These are phyloP conservation scores for Nemania serpens DNA, from an alignment of 2,329 filamentous ascomycete genomes.

Conservation along the genomic window DNA sequence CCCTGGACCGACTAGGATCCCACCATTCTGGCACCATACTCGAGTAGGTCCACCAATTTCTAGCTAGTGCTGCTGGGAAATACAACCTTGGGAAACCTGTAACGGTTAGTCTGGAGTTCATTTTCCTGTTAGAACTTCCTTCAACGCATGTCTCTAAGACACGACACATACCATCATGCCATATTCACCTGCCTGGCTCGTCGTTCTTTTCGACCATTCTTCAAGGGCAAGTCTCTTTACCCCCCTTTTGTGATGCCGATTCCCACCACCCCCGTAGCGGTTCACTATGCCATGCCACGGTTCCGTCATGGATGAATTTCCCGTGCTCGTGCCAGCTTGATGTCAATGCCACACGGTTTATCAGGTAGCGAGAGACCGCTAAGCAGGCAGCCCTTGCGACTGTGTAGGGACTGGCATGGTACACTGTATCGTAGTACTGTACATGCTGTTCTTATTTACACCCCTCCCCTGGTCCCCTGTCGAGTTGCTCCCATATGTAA, in stretches of 20 bases:
- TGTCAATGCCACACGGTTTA: slow-evolving; percentile 36
- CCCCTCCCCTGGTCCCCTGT: slow-evolving; percentile 38
- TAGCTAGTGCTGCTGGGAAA: slow-evolving; percentile 21
- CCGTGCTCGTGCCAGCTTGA: slow-evolving; percentile 39
- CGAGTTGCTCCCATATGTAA: slow-evolving; percentile 43
- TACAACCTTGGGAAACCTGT: slow-evolving; percentile 12
- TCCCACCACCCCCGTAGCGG: slow-evolving; percentile 17
- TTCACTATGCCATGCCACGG: slow-evolving; percentile 22
- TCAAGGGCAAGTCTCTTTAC: slow-evolving; percentile 15
- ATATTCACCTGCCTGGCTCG: slow-evolving; percentile 25
- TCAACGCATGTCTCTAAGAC: slow-evolving; percentile 24
- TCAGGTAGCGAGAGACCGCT: slow-evolving; percentile 37
- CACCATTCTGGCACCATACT: slow-evolving; percentile 40
- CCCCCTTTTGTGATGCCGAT: slow-evolving; percentile 23
- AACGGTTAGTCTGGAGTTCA: slow-evolving; percentile 22
- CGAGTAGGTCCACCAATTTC: slow-evolving; percentile 29
- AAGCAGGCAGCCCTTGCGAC: slow-evolving; percentile 41
- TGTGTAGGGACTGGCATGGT: slow-evolving; percentile 37
- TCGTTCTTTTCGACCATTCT: slow-evolving; percentile 24
- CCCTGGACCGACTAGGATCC: slow-evolving; percentile 36
- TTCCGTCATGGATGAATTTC: slow-evolving; percentile 32
- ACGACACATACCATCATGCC: slow-evolving; percentile 25
- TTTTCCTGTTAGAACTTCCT: slow-evolving; percentile 14
- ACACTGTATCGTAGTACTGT: slow-evolving; percentile 30
- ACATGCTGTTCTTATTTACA: slow-evolving; percentile 30